These are phyloP conservation scores for Amanita molliuscula DNA, from an alignment of 768 basidiomycete genomes.

Conservation along the genomic window DNA sequence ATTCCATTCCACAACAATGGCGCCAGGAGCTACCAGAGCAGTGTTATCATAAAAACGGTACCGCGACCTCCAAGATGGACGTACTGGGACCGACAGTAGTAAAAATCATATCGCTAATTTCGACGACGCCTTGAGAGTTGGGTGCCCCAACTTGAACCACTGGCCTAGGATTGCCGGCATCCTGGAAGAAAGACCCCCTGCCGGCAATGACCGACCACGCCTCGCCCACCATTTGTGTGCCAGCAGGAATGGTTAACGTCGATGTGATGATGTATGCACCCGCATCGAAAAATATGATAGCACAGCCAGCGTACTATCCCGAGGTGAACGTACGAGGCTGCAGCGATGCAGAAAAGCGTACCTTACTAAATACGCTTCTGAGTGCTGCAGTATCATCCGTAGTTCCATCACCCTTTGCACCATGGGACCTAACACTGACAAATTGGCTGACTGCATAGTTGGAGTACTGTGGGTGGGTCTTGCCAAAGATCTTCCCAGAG, in stretches of 20 bases:
- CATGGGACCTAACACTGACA: slow-evolving; percentile 59
- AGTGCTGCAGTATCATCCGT: slow-evolving; percentile 72
- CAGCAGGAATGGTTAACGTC: slow-evolving; percentile 48
- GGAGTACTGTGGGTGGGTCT: slow-evolving; percentile 57
- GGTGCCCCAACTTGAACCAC: slow-evolving; percentile 42
- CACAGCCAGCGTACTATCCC: slow-evolving; percentile 55
- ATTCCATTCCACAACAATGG: slow-evolving; percentile 63
- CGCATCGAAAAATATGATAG: slow-evolving; percentile 78
- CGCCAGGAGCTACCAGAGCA: slow-evolving; percentile 32
- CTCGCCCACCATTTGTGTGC: slow-evolving; percentile 50
- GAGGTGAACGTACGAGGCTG: not conserved
- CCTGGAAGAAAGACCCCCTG: slow-evolving; percentile 34
- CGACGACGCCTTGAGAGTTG: slow-evolving; percentile 39
- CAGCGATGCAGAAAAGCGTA: slow-evolving; percentile 10
- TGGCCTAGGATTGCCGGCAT: slow-evolving; percentile 29
- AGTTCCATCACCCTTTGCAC: slow-evolving; percentile 64
- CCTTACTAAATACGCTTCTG: slow-evolving; percentile 49
- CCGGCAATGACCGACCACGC: slow-evolving; percentile 50
- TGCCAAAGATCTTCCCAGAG: slow-evolving; percentile 53
- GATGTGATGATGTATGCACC: slow-evolving; percentile 46
- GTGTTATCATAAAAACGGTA: not conserved
- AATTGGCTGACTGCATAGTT: slow-evolving; percentile 53
- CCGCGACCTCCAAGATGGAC: slow-evolving; percentile 7
- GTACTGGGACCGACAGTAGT: slow-evolving; percentile 42
- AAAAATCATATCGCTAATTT: slow-evolving; percentile 59